Evolutionary conservation across 169 alveolate species (phyloP), one percentile per base, ranked within the genome.

Genomic region (Plasmodium gallinaceum): DNA sequence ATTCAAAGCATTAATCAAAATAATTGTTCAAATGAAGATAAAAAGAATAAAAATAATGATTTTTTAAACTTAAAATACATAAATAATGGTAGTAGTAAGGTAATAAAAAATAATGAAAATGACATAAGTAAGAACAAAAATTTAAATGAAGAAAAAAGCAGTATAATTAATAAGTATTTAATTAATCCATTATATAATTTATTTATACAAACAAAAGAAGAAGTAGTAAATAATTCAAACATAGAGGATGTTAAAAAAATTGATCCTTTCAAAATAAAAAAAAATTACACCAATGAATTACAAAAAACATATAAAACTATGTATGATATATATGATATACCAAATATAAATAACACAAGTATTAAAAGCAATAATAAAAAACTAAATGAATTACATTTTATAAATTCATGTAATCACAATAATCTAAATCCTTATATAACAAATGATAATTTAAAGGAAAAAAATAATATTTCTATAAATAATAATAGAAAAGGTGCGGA

Each of bases 181-280:
- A 54, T 80, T 18, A 71, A 69, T 51, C 90, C 90, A 3, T 39
- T 80, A 26, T 80, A 80, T 58, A 80, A 68, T 48, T 68, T 80
- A 57, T 80, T 80, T 54, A 57, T 48, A 18, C 83, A 54, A 10
- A 32, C 85, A n/a, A 68, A 54, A 18, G 83, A 68, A 18, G 83
- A 68, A 37, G 73, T 60, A 68, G 22, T 20, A 42, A 43, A 64
- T 76, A 32, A 62, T 18, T 32, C 46, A 12, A 37, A 22, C 39
- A 37, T 51, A 6, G 26, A 22, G 1, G 32, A n/a, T 7, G 46
- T 37, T 18, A 46, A 37, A 6, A 32, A 24, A 16, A 60, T 14
- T 52, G 68, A 37, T 54, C 4, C 39, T 32, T 32, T 32, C 4
- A 22, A 70, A 22, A 48, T 24, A 45, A 9, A 43, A n/a, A 51